Base-by-base conservation (phyloP, 495 filamentous ascomycete genomes). In the Aspergillus sparsus region DNA sequence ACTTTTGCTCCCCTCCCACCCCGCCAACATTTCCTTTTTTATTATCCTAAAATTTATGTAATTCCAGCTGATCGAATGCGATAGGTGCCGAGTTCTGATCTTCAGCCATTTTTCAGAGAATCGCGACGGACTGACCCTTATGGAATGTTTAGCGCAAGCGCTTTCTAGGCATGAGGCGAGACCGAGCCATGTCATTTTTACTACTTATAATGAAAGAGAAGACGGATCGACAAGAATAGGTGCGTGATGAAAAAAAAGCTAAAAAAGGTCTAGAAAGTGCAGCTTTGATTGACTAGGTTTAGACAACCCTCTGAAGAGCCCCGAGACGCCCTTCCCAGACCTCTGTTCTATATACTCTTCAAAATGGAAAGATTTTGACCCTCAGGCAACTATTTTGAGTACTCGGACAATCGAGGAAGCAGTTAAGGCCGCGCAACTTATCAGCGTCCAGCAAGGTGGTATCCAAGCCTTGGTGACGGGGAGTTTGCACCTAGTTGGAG, bases 401-500 rank as follows among this genome's bases (percentile, higher is more conserved):
- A 64, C 70, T 35, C 54, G 61, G 39, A 73, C 59, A 7, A 66
- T 78, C 50, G 70, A 76, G 49, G 64, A 62, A 10, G 74, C 77
- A 6, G 61, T 79, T 7, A 59, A 69, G 15, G 45, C 55, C 33
- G 75, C 75, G 0, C 67, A 53, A 55, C 27, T 54, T 8, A 66
- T 72, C 9, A 66, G 70, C 39, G 55, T 53, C 16, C 32, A 66
- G 45, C 21, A 61, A 11, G 53, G 31, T 15, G 73, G 73, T 4
- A 64, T 71, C 55, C 71, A 84, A 36, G 77, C 76, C 1, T 66
- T 88, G 18, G 78, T 89, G 33, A 88, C 86, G 12, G 86, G 86
- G 7, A 87, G 86, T 62, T 71, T 87, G 27, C 80, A 87, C 65
- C 70, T 88, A 16, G 81, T 88, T 10, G 84, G 85, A 1, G 82